Evolutionary conservation across 2,329 filamentous ascomycete genomes (phyloP).

Genomic region (Diplodia mutila): DNA sequence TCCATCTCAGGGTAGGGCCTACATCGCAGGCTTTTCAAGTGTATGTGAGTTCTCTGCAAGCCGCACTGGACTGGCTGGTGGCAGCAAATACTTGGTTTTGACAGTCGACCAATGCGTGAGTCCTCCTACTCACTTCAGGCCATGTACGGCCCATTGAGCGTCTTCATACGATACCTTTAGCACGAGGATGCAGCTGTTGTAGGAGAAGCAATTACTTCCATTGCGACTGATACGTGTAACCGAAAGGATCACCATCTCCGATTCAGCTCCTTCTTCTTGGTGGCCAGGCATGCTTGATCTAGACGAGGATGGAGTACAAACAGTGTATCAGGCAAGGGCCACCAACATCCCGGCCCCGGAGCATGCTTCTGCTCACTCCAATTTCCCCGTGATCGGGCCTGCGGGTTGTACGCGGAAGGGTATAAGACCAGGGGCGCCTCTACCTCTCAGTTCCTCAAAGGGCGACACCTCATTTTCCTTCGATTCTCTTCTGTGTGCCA

Average conservation of each 20-base stretch:
- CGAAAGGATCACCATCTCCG: not conserved
- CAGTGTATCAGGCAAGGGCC: conserved; percentile 10
- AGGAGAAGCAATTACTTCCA: too few species aligned
- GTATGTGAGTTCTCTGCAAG: not conserved
- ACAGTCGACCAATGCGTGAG: not conserved
- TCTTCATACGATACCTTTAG: not conserved
- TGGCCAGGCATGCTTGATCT: not conserved
- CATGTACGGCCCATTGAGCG: not conserved
- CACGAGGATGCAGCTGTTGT: not conserved
- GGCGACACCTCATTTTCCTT: not conserved
- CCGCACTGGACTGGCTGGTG: not conserved
- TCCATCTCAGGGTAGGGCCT: too few species aligned
- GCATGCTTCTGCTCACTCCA: not conserved
- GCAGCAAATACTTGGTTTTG: not conserved
- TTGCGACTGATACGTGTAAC: too few species aligned
- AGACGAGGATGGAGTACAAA: not conserved
- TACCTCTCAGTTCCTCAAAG: not conserved
- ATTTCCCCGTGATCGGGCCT: not conserved
- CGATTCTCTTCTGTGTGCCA: not conserved
- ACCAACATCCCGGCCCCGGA: not conserved
- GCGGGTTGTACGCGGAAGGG: not conserved
- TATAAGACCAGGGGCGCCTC: conserved; percentile 5
- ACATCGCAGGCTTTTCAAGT: not conserved
- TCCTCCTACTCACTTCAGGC: not conserved
- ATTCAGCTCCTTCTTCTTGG: too few species aligned